phyloP scores from a whole-genome alignment of 2,329 filamentous ascomycete genomes.

The Tolypocladium inflatum region DNA sequence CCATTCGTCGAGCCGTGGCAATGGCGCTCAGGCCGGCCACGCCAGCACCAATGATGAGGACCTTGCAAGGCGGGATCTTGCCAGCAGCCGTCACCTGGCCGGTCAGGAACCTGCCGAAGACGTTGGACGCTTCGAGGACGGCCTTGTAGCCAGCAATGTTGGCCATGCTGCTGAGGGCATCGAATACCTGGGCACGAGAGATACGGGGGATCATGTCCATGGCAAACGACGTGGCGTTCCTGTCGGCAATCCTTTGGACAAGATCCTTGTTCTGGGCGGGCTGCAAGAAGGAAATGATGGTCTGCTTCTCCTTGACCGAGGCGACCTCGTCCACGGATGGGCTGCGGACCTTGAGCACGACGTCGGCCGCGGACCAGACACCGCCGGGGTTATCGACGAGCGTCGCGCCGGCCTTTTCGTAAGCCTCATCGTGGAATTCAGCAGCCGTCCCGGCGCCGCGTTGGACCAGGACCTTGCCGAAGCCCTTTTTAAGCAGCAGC shows the following conservation, averaged over 20 bases:
- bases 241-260: conserved; percentile 61
- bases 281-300: conserved; percentile 75
- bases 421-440: conserved; percentile 69
- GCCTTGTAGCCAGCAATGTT: conserved; percentile 94
- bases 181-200: conserved; percentile 79
- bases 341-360: conserved; percentile 75
- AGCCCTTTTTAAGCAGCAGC: conserved; percentile 78
- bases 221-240: conserved; percentile 68
- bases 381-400: conserved; percentile 56
- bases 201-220: conserved; percentile 93
- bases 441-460: conserved; percentile 69
- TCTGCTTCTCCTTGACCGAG: conserved; percentile 57
- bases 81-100: conserved; percentile 86
- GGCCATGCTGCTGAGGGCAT: conserved; percentile 85
- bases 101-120: conserved; percentile 79
- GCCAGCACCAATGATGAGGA: conserved; percentile 81
- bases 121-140: conserved; percentile 80
- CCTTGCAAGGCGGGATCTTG: conserved; percentile 83
- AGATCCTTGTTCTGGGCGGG: conserved; percentile 70
- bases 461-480: conserved; percentile 67
- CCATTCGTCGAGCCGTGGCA: conserved; percentile 74
- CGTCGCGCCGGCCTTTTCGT: conserved; percentile 68
- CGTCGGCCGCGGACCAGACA: conserved; percentile 69
- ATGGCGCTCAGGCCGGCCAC: conserved; percentile 86
- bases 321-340: conserved; percentile 63